Base-by-base conservation (phyloP, 371 early-diverging fungal species). In the Saksenaea vasiformis region DNA sequence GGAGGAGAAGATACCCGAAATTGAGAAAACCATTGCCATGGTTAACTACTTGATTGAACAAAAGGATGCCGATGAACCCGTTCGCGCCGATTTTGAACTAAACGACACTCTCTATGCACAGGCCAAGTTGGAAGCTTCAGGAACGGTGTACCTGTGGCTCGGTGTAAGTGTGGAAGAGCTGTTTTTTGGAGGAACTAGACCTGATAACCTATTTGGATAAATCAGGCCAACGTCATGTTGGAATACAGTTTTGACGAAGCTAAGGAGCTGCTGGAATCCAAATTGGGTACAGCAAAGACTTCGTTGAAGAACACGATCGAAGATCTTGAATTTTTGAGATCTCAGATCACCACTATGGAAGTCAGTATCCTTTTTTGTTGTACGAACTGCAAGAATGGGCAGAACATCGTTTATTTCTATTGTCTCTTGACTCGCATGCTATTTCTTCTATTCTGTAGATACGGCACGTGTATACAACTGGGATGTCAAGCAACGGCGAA, bases 331-430 rank as follows among this genome's bases (percentile, higher is more conserved):
- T 98, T 93, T 67, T 73, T 98, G 75, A 82, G 95, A 65, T 94
- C 94, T 64, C 98, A 98, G 78, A 95, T 97, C 71, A 98, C 98
- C 3, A 97, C 96, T 27, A 96, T 97, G 94, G 98, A 98, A 81
- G 98, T 98, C 82, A 98, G 87, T 86, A 85, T 78, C 77, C 75
- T 77, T 82, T 77, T 77, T 39, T 22, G 19, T 58, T 34, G 24
- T 15, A 41, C 34, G 9, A 26, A 58, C 41, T 10, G 22, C 51
- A 70, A 17, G 14, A 10, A 24, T 26, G 5, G 43, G 37, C 13
- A 43, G 28, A 14, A 28, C 28, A 10, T 43, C 15, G 56, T n/a
- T 37, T 44, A 26, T 51, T 27, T 54, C 5, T 19, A n/a, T 68
- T 44, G 51, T 58, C 3, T 51, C 69, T 64, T 44, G 43, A 59